Conservation (phyloP, 202 grass and related monocot species). For the Schoenoplectus triqueter region DNA sequence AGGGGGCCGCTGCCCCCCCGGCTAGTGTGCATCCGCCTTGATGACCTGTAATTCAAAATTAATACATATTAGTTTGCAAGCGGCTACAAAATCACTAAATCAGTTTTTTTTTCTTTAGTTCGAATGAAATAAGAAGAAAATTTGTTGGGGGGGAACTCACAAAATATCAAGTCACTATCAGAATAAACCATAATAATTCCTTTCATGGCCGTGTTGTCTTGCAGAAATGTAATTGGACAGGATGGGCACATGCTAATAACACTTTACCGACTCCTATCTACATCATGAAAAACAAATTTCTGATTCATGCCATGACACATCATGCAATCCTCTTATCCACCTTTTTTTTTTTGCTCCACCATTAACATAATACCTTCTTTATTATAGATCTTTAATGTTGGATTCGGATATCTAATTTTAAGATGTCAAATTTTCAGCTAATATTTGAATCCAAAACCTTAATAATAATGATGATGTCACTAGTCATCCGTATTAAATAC, state of each 20-base stretch:
- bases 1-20: too few relatives aligned
- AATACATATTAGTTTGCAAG: background rate
- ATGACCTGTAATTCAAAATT: background rate
- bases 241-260: background rate
- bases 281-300: background rate
- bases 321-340: background rate
- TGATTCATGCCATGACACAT: slow-evolving; percentile 3
- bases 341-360: slow-evolving; percentile 8
- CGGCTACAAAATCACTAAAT: background rate
- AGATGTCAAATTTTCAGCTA: too few relatives aligned
- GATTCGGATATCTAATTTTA: too few relatives aligned
- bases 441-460: too few relatives aligned
- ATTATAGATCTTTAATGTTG: too few relatives aligned
- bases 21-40: too few relatives aligned
- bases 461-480: too few relatives aligned
- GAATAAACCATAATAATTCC: background rate
- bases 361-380: background rate
- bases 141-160: background rate
- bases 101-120: background rate
- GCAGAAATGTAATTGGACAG: background rate
- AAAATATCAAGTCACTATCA: background rate
- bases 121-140: background rate
- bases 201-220: background rate
- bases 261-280: background rate
- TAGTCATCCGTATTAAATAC: too few relatives aligned